Evolutionary conservation across 1,139 yeast species (phyloP).

Genomic region (Williopsis jadinii): DNA sequence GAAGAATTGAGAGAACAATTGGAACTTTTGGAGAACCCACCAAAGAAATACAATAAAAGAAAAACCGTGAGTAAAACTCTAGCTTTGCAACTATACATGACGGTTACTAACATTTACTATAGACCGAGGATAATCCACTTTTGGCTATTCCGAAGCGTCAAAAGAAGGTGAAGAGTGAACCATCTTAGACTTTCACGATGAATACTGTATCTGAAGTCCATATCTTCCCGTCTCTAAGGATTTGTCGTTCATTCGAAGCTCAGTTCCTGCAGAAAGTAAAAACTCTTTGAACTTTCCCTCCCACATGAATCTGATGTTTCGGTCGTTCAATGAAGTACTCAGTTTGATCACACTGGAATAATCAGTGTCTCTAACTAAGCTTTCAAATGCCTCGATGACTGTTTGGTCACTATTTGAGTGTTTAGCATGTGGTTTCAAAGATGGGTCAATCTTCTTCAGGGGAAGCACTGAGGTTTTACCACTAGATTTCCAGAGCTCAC

Average conservation of each 20-base stretch:
- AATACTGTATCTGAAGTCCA: constrained; percentile 19
- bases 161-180: constrained; percentile 27
- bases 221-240: constrained; percentile 15
- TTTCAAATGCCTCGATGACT: constrained; percentile 47
- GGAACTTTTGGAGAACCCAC: constrained; percentile 31
- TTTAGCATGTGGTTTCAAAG: constrained; percentile 25
- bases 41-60: constrained; percentile 30
- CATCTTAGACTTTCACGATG: constrained; percentile 12
- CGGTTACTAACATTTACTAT: too few species aligned
- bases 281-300: constrained; percentile 83
- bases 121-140: constrained; percentile 1
- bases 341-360: constrained; percentile 70
- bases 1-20: constrained; percentile 30
- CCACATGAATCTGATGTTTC: constrained; percentile 65
- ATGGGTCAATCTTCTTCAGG: constrained; percentile 24
- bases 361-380: constrained; percentile 43
- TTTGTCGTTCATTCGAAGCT: constrained; percentile 19
- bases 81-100: too few species aligned
- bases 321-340: constrained; percentile 63
- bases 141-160: constrained; percentile 20
- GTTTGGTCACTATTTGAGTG: constrained; percentile 30
- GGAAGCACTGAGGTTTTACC: constrained; percentile 11
- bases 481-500: constrained; percentile 60
- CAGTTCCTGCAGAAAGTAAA: constrained; percentile 69
- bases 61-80: too few species aligned